phyloP scores from a whole-genome alignment of 352 stramenopile genomes.

The Pythium sp. region DNA sequence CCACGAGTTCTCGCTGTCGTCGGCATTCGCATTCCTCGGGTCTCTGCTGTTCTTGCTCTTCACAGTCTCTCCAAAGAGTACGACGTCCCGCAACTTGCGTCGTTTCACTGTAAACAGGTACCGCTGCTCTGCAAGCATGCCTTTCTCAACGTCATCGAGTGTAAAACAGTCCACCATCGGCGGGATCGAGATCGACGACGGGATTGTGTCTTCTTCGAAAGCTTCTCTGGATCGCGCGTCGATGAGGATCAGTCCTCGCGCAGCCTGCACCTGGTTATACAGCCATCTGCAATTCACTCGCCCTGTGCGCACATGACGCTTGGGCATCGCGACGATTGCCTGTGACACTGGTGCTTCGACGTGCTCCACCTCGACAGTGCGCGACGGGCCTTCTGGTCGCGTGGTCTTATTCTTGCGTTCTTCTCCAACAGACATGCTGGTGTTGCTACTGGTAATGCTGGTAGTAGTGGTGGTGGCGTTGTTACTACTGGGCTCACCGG shows the following conservation, averaged over 20 bases:
- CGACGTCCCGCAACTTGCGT: conserved; percentile 73
- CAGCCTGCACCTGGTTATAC: conserved; percentile 81
- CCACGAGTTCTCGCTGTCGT: conserved; percentile 35
- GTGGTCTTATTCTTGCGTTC: conserved; percentile 18
- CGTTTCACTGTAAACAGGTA: conserved; percentile 74
- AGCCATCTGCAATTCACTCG: conserved; percentile 81
- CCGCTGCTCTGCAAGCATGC: conserved; percentile 60
- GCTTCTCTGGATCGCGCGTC: conserved; percentile 48
- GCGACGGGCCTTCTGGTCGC: neutral
- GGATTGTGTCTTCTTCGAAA: conserved; percentile 77
- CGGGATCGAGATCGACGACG: conserved; percentile 70
- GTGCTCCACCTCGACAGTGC: neutral
- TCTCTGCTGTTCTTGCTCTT: conserved; percentile 27
- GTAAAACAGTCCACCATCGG: conserved; percentile 36
- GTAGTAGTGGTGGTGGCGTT: neutral
- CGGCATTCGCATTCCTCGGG: conserved; percentile 3
- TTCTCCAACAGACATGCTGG: conserved; percentile 38
- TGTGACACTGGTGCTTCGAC: conserved; percentile 2
- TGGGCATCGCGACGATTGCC: conserved; percentile 24
- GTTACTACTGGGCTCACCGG: neutral
- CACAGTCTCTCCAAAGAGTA: conserved; percentile 74
- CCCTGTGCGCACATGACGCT: conserved; percentile 57
- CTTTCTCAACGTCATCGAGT: conserved; percentile 54
- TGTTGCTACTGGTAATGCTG: neutral
- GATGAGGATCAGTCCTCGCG: conserved; percentile 73